Conservation (phyloP, 495 filamentous ascomycete genomes). For the Neurospora sp. region DNA sequence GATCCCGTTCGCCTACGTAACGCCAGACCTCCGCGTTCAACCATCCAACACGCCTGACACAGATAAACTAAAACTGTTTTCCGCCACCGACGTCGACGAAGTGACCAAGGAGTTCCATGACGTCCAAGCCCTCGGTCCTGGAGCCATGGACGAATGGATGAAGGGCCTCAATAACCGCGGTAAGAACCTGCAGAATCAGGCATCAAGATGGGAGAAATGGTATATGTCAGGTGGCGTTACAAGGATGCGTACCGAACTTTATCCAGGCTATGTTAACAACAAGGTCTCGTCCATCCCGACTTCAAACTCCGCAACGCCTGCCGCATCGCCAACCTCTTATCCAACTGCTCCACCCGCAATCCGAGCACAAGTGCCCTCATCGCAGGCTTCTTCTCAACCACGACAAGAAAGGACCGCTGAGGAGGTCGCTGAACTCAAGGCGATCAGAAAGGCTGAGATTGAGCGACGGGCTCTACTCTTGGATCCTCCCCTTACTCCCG, state of each 20-base stretch:
- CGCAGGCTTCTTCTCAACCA: neutral
- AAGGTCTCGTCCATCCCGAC: neutral
- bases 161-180: slow-evolving; percentile 57
- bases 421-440: slow-evolving; percentile 44
- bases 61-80: slow-evolving; percentile 47
- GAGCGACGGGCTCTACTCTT: slow-evolving; percentile 53
- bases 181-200: slow-evolving; percentile 44
- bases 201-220: slow-evolving; percentile 62
- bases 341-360: neutral
- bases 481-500: slow-evolving; percentile 48
- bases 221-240: slow-evolving; percentile 39
- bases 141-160: slow-evolving; percentile 60
- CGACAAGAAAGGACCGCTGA: slow-evolving; percentile 34
- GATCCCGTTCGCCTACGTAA: slow-evolving; percentile 55
- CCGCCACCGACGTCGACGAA: slow-evolving; percentile 42
- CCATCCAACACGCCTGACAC: slow-evolving; percentile 39
- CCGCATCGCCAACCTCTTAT: neutral
- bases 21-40: slow-evolving; percentile 45
- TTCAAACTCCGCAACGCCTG: neutral
- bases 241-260: slow-evolving; percentile 25
- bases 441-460: slow-evolving; percentile 51
- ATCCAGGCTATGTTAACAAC: slow-evolving; percentile 11
- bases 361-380: neutral
- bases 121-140: slow-evolving; percentile 47
- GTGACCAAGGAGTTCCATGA: slow-evolving; percentile 47